phyloP scores from a whole-genome alignment of 257 asterid genomes.

The Henckelia pumila region DNA sequence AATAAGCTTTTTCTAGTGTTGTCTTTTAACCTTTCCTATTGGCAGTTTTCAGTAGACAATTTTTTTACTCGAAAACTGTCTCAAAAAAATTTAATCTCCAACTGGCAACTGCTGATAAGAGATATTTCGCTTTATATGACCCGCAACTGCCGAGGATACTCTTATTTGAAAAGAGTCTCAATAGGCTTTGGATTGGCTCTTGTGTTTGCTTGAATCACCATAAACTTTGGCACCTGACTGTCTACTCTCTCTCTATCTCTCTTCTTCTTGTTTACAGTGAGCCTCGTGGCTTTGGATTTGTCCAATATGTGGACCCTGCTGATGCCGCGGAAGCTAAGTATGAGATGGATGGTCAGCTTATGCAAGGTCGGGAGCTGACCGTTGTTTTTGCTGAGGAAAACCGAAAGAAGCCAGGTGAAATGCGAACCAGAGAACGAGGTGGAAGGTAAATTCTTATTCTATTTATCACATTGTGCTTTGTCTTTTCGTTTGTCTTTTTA shows the following conservation, averaged over 20 bases:
- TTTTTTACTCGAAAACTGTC: not conserved
- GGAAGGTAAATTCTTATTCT: constrained; percentile 37
- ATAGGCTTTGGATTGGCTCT: not conserved
- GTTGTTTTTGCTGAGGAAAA: constrained; percentile 97
- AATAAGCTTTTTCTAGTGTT: not conserved
- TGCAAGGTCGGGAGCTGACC: constrained; percentile 84
- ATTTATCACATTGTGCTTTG: not conserved
- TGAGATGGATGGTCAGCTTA: constrained; percentile 82
- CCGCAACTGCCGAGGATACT: not conserved
- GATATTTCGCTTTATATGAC: not conserved
- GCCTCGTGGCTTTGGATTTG: constrained; percentile 94
- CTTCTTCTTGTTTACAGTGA: constrained; percentile 45
- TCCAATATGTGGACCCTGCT: constrained; percentile 86
- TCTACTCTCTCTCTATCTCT: constrained; percentile 4
- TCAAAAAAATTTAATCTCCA: not conserved
- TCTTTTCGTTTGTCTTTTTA: not conserved
- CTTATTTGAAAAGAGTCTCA: constrained; percentile 6
- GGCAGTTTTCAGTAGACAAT: not conserved
- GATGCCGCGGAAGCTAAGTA: constrained; percentile 91
- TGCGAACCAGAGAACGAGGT: constrained; percentile 78
- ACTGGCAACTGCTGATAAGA: not conserved
- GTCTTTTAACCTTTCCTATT: not conserved
- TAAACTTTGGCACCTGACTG: constrained; percentile 6
- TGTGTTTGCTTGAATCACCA: not conserved
- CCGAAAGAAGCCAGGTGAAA: constrained; percentile 81